These are phyloP conservation scores for Quercus agrifolia DNA, from an alignment of 306 rosid species.

Conservation along the genomic window DNA sequence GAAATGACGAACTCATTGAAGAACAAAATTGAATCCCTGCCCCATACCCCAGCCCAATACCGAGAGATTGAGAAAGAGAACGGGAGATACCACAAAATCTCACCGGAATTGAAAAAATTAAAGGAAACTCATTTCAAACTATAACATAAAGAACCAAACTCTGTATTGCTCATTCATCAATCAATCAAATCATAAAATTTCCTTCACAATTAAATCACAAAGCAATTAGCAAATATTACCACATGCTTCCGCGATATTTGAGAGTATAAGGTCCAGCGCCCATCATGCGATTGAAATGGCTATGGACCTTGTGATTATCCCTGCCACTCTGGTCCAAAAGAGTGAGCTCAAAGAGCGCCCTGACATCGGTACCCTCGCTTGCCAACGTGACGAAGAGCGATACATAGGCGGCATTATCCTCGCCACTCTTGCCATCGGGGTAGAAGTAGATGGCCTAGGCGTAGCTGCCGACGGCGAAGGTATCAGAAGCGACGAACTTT, in stretches of 20 bases:
- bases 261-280: slow-evolving; percentile 62
- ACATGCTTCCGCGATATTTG: slow-evolving; percentile 68
- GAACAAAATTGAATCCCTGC: too few relatives aligned
- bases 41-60: too few relatives aligned
- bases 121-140: too few relatives aligned
- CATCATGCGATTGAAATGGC: slow-evolving; percentile 53
- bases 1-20: too few relatives aligned
- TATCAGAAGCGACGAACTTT: slow-evolving; percentile 51
- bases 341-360: slow-evolving; percentile 59
- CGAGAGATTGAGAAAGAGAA: too few relatives aligned
- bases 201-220: too few relatives aligned
- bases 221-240: slow-evolving; percentile 24
- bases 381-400: slow-evolving; percentile 60
- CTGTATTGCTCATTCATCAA: too few relatives aligned
- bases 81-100: too few relatives aligned
- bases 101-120: too few relatives aligned
- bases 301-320: slow-evolving; percentile 60
- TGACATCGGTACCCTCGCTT: slow-evolving; percentile 54
- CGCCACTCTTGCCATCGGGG: slow-evolving; percentile 59
- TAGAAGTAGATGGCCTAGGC: slow-evolving; percentile 64
- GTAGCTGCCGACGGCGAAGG: slow-evolving; percentile 52
- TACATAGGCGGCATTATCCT: slow-evolving; percentile 48
- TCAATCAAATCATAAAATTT: too few relatives aligned
- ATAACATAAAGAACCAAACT: too few relatives aligned
- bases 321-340: slow-evolving; percentile 57